These are phyloP conservation scores for Neonectria faginata DNA, from an alignment of 2,329 filamentous ascomycete species.

Conservation along the genomic window DNA sequence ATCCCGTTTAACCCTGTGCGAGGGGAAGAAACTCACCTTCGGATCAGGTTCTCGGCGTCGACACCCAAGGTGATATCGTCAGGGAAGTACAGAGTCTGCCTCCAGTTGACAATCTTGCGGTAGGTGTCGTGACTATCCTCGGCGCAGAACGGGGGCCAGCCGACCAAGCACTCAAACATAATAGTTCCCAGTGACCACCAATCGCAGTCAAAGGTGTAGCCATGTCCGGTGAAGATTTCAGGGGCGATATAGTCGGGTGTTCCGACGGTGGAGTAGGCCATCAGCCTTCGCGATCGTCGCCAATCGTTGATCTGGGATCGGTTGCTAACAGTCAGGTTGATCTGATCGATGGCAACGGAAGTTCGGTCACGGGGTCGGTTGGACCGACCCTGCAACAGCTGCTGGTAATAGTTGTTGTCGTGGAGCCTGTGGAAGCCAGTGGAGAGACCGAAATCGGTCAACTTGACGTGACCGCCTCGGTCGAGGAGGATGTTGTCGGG, in stretches of 20 bases:
- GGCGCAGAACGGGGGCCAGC: conserved; percentile 98
- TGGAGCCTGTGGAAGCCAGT: conserved; percentile 98
- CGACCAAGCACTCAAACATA: conserved; percentile 99
- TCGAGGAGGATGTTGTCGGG: conserved; percentile 98
- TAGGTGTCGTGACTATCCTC: conserved; percentile 98
- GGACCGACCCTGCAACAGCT: conserved; percentile 85
- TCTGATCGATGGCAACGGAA: conserved; percentile 96
- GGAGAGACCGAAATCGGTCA: conserved; percentile 97
- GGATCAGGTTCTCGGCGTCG: conserved; percentile 91
- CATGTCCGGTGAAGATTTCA: conserved; percentile 96
- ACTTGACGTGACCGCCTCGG: conserved; percentile 94
- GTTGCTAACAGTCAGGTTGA: conserved; percentile 97
- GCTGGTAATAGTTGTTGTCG: conserved; percentile 98
- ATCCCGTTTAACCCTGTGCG: not conserved
- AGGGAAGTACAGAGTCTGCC: conserved; percentile 94
- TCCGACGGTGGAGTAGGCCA: conserved; percentile 98
- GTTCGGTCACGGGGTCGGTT: conserved; percentile 83
- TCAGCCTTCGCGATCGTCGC: conserved; percentile 93
- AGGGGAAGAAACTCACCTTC: conserved; percentile 72
- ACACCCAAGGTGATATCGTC: conserved; percentile 90
- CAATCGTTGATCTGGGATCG: conserved; percentile 98
- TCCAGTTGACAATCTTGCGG: conserved; percentile 99
- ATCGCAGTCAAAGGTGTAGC: conserved; percentile 96
- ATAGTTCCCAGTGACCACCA: conserved; percentile 99
- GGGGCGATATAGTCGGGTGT: conserved; percentile 99